These are phyloP conservation scores for Cyberlindnera subsufficiens DNA, from an alignment of 805 yeast species.

Conservation along the genomic window DNA sequence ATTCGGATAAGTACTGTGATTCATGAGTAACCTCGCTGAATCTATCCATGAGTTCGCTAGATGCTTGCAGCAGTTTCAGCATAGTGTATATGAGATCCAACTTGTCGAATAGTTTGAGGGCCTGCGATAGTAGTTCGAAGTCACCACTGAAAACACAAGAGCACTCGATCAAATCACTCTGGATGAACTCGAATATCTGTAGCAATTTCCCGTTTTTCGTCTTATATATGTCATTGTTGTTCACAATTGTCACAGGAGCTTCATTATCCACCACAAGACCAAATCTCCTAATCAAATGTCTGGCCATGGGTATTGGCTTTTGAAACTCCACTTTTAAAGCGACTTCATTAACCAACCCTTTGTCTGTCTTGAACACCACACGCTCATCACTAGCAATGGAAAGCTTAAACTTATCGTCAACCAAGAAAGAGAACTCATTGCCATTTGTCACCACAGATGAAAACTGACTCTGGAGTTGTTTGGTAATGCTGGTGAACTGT, in stretches of 20 bases:
- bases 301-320: conserved; percentile 1
- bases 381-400: conserved; percentile 16
- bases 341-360: conserved; percentile 6
- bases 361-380: neutral
- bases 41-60: conserved; percentile 7
- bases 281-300: neutral
- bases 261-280: conserved; percentile 1
- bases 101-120: conserved; percentile 1
- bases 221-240: conserved; percentile 4
- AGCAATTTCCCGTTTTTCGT: conserved; percentile 4
- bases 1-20: neutral
- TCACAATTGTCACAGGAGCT: conserved; percentile 2
- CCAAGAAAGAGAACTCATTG: conserved; percentile 13
- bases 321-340: conserved; percentile 8
- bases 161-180: conserved; percentile 3
- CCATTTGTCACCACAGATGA: conserved; percentile 11
- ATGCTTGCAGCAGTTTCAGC: conserved; percentile 1
- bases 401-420: conserved; percentile 8
- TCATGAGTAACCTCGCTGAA: conserved; percentile 11
- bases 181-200: conserved; percentile 7
- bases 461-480: conserved; percentile 1
- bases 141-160: conserved; percentile 5
- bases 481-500: conserved; percentile 9
- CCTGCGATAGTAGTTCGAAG: neutral
- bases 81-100: conserved; percentile 1